Evolutionary conservation across 805 yeast species (phyloP).

Genomic region (Isabelozyma pseudorhagii): DNA sequence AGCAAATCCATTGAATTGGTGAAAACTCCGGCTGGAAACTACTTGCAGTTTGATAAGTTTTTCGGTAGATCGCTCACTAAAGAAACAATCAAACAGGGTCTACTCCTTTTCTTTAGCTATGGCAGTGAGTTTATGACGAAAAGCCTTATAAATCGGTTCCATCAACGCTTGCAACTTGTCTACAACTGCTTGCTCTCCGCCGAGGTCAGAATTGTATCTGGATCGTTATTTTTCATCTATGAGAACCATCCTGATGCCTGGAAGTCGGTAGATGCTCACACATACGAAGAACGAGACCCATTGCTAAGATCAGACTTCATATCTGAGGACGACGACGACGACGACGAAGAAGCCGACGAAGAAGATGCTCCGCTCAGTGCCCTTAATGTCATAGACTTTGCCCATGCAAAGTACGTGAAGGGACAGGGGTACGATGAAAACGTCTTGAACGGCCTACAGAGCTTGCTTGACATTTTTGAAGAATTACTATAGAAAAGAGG

Average conservation of each 20-base stretch:
- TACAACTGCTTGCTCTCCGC: constrained; percentile 60
- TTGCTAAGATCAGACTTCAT: constrained; percentile 17
- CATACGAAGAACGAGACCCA: constrained; percentile 40
- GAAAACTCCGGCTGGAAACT: constrained; percentile 29
- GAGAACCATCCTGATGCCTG: constrained; percentile 66
- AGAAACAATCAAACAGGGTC: constrained; percentile 41
- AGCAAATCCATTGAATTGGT: constrained; percentile 11
- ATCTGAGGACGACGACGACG: constrained; percentile 16
- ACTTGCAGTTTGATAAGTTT: constrained; percentile 56
- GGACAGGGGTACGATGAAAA: constrained; percentile 73
- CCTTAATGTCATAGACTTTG: constrained; percentile 80
- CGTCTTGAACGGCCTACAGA: constrained; percentile 65
- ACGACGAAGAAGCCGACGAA: constrained; percentile 32
- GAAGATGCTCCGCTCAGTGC: constrained; percentile 48
- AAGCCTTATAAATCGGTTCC: constrained; percentile 42
- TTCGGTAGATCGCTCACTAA: constrained; percentile 64
- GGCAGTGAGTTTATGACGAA: constrained; percentile 26
- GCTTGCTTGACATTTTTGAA: constrained; percentile 47
- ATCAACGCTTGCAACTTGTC: constrained; percentile 60
- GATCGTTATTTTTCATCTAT: constrained; percentile 68
- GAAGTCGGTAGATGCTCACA: constrained; percentile 28
- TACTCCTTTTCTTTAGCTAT: constrained; percentile 42
- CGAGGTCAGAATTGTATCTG: constrained; percentile 66
- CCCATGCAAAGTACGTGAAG: constrained; percentile 68
- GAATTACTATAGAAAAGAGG: constrained; percentile 7